These are phyloP conservation scores for Hirschioporus abietinus DNA, from an alignment of 768 basidiomycete genomes.

Conservation along the genomic window DNA sequence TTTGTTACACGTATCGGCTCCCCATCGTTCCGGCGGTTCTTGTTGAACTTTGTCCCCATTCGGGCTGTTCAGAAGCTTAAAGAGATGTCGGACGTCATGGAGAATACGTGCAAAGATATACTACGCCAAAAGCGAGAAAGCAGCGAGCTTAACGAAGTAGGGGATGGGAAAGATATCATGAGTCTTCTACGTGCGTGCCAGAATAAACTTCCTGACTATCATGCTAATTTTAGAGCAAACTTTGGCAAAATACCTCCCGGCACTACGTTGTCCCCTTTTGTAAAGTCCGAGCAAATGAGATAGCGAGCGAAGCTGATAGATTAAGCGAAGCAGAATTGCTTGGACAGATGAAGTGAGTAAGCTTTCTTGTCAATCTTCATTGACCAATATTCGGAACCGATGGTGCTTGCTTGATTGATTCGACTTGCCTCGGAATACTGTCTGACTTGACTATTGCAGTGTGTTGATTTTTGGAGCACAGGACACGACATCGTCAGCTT, in stretches of 20 bases:
- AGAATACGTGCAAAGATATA: constrained; percentile 1
- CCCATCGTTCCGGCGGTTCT: constrained; percentile 3
- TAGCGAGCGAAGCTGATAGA: constrained; percentile 4
- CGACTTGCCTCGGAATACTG: too few species aligned
- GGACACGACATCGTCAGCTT: constrained; percentile 26
- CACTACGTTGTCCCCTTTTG: background rate
- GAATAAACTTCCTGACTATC: background rate
- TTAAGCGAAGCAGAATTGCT: constrained; percentile 6
- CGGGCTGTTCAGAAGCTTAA: constrained; percentile 3
- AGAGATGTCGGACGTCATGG: constrained; percentile 7
- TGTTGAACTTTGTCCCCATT: constrained; percentile 2
- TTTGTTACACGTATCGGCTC: constrained; percentile 2
- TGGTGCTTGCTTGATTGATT: too few species aligned
- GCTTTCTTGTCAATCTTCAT: background rate
- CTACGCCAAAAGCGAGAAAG: constrained; percentile 16
- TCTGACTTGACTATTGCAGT: background rate
- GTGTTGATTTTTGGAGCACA: constrained; percentile 9
- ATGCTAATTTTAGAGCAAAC: background rate
- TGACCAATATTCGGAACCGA: background rate
- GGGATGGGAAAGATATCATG: constrained; percentile 42
- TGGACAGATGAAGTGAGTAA: constrained; percentile 6
- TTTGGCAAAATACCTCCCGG: background rate
- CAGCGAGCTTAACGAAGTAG: constrained; percentile 20
- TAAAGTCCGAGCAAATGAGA: constrained; percentile 1
- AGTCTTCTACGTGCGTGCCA: constrained; percentile 38